Conservation (phyloP, 2,329 filamentous ascomycete genomes). For the Penicillium sp. region DNA sequence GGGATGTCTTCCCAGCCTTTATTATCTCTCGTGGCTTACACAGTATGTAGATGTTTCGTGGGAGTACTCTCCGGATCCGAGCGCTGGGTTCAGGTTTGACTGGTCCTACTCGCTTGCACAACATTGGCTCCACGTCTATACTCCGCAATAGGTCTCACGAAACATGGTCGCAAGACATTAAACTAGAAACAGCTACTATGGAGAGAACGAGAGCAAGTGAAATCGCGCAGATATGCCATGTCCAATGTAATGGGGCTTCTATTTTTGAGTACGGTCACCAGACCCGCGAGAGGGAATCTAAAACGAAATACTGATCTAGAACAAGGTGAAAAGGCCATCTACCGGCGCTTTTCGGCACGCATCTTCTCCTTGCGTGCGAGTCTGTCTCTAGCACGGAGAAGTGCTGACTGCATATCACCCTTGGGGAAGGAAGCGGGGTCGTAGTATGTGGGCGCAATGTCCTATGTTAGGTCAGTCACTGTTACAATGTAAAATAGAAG, state of each 20-base stretch:
- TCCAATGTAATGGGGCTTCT: conserved; percentile 1
- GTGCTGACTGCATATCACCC: conserved; percentile 76
- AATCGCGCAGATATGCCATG: not conserved
- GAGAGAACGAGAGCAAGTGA: not conserved
- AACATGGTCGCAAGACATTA: not conserved
- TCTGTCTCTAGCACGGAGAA: conserved; percentile 58
- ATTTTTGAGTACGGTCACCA: conserved; percentile 4
- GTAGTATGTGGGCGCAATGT: conserved; percentile 93
- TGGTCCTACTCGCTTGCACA: too few relatives aligned
- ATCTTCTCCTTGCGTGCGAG: conserved; percentile 57
- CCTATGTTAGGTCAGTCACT: conserved; percentile 53
- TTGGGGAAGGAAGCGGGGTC: conserved; percentile 79
- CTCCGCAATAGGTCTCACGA: not conserved
- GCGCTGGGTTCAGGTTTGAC: too few relatives aligned
- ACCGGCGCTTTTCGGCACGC: conserved; percentile 43
- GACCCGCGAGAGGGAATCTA: conserved; percentile 7
- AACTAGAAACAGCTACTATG: not conserved
- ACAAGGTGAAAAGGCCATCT: conserved; percentile 19
- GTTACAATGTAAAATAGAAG: conserved; percentile 6
- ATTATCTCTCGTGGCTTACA: not conserved
- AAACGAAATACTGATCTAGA: conserved; percentile 11
- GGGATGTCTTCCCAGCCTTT: conserved; percentile 5
- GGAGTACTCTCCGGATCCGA: too few relatives aligned
- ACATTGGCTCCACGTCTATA: not conserved
- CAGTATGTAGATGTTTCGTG: not conserved